phyloP scores from a whole-genome alignment of 2,329 filamentous ascomycete species.

The Colletotrichum siamense region DNA sequence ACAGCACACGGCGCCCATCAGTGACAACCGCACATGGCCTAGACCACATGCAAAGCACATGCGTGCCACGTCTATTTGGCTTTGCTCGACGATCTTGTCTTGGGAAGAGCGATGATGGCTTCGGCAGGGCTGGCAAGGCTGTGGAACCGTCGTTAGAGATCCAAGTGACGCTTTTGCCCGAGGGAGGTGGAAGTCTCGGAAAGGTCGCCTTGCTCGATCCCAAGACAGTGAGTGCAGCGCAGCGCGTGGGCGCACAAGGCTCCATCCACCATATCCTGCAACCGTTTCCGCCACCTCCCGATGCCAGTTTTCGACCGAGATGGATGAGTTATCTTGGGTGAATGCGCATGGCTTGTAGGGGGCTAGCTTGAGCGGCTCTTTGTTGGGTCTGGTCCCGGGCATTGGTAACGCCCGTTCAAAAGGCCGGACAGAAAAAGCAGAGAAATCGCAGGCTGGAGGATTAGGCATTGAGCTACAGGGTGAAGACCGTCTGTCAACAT shows the following conservation, averaged over 20 bases:
- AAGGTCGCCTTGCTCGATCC: too few relatives aligned
- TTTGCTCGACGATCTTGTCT: background rate
- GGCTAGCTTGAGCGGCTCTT: background rate
- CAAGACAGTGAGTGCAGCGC: too few relatives aligned
- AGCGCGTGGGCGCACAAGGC: too few relatives aligned
- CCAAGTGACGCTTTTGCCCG: background rate
- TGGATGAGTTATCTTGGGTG: too few relatives aligned
- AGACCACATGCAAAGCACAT: conserved; percentile 13
- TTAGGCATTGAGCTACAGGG: background rate
- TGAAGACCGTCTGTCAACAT: too few relatives aligned
- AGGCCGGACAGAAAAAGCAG: background rate
- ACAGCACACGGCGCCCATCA: background rate
- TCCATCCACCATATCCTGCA: background rate
- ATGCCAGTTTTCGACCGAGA: too few relatives aligned
- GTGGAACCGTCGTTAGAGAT: background rate
- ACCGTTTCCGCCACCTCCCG: background rate
- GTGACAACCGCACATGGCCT: background rate
- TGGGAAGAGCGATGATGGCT: background rate
- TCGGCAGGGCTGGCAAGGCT: background rate
- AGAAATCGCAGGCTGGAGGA: background rate
- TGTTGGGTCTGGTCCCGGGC: background rate
- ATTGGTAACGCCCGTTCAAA: background rate
- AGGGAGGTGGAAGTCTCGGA: too few relatives aligned
- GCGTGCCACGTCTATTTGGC: background rate
- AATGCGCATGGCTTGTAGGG: too few relatives aligned